Evolutionary conservation across 1,139 yeast genomes (phyloP), one percentile per base, ranked within the genome.

Genomic region (Candida freyschussii): DNA sequence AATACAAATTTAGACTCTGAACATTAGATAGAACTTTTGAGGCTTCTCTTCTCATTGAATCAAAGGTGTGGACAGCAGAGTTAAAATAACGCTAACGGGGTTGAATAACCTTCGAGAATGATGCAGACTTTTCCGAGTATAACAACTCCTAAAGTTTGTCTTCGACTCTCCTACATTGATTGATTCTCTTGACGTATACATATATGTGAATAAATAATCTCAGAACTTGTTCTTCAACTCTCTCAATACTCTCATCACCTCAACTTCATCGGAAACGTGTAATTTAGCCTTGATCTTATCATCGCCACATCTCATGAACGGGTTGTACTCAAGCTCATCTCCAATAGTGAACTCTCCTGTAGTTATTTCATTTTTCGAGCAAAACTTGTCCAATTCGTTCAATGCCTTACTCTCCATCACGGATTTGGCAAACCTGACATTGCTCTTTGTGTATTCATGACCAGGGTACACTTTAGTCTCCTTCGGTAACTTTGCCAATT

Each of bases 371-470:
- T 85, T 65, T 3, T 57, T 51, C 4, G 58, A 39, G 27, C 74
- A 65, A 48, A 61, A 84, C 13, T 62, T 48, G 26, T 67, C 78
- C 45, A 91, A 67, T 18, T 61, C 59, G 24, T 61, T 59, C 27
- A 91, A 63, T 0, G 84, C 81, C 5, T 65, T 64, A 36, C 66
- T 62, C 16, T 64, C 53, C 52, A 87, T 61, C 1, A 91, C 74
- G 2, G 77, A 71, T 39, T 69, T 65, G 8, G 93, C 84, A 55
- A 91, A 91, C 47, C 69, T 72, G 27, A 83, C 78, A 56, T 93
- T 91, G 22, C 85, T 68, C 45, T 69, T 72, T 11, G 99, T 93
- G 61, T 91, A 91, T 60, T 91, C 98, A 58, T 91, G 99, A 2
- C 99, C 99, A 0, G 96, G 93, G 52, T 78, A 83, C 4, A 89